These are phyloP conservation scores for Mycena floridula DNA, from an alignment of 768 basidiomycete genomes.

Conservation along the genomic window DNA sequence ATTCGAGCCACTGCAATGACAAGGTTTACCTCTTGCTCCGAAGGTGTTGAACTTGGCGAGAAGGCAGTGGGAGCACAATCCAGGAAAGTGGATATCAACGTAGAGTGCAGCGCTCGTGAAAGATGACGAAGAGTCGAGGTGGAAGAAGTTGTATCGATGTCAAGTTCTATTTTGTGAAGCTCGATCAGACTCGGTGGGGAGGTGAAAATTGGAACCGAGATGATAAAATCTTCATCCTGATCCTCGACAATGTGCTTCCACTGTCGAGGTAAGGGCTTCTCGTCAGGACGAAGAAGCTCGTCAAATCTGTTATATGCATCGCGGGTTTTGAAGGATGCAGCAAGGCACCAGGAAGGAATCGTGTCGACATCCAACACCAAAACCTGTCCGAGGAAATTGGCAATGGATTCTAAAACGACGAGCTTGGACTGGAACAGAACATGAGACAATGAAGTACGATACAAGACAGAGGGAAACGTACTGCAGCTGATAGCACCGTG, in stretches of 20 bases:
- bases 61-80: conserved; percentile 85
- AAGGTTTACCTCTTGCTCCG: conserved; percentile 56
- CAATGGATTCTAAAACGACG: conserved; percentile 66
- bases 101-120: conserved; percentile 68
- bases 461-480: conserved; percentile 34
- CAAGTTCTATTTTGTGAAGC: no score
- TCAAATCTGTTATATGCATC: conserved; percentile 47
- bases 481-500: conserved; percentile 58
- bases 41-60: conserved; percentile 51
- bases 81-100: conserved; percentile 77
- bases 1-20: conserved; percentile 55
- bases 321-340: conserved; percentile 46
- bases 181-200: no score
- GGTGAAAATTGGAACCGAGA: no score
- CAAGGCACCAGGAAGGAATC: conserved; percentile 59
- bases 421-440: conserved; percentile 74
- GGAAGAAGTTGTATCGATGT: conserved; percentile 8
- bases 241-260: no score
- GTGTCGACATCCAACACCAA: conserved; percentile 19
- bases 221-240: no score
- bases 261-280: no score
- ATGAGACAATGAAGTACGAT: no score
- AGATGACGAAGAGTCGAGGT: no score
- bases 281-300: no score
- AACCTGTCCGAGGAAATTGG: conserved; percentile 55